Percentiles rank a stretch among this genome's conserved stretches.
Conservation (phyloP, 176 grass and related monocot genomes). For the Saccharum officinarum region DNA sequence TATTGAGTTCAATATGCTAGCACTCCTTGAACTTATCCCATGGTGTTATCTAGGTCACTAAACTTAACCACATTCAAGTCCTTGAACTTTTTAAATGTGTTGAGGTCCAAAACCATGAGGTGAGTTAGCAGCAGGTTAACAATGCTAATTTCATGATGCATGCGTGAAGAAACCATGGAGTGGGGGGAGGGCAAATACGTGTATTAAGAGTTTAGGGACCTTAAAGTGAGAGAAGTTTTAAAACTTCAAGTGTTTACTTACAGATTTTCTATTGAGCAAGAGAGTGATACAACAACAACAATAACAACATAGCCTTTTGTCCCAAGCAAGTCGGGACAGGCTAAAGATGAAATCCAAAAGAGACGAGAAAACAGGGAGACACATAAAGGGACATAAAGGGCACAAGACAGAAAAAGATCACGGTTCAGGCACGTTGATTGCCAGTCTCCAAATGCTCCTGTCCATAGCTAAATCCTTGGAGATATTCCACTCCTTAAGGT, state of each 20-base stretch:
- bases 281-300: no score
- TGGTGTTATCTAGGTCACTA: neutral
- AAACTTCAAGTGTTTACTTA: neutral
- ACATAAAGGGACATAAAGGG: no score
- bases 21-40: neutral
- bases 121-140: neutral
- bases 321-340: no score
- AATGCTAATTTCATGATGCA: neutral
- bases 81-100: neutral
- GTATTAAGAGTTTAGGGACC: neutral
- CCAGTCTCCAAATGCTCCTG: no score
- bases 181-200: neutral
- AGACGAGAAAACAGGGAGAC: no score
- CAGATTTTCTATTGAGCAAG: neutral
- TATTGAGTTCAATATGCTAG: neutral
- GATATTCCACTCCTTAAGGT: no score
- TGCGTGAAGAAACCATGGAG: neutral
- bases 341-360: no score
- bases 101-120: neutral
- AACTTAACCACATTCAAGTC: neutral
- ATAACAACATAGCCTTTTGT: no score
- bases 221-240: neutral
- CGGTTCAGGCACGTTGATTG: no score
- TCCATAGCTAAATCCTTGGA: no score
- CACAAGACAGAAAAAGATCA: no score